These are phyloP conservation scores for Cotoneaster glaucophyllus DNA, from an alignment of 306 rosid genomes.

Conservation along the genomic window DNA sequence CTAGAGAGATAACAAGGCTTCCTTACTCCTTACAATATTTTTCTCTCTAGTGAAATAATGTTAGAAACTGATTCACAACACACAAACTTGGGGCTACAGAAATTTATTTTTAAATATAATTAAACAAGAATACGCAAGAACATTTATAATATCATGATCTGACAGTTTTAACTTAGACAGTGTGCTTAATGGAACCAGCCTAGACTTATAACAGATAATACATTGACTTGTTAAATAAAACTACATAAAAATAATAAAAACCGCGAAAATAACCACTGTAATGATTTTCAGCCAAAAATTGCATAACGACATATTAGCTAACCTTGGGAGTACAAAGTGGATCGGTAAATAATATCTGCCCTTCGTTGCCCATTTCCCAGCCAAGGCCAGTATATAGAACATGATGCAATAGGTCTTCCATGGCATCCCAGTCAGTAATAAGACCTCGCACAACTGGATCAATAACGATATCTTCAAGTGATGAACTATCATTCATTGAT, in stretches of 20 bases:
- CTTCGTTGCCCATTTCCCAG: conserved; percentile 98
- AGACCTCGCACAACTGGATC: conserved; percentile 76
- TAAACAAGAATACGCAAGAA: not conserved
- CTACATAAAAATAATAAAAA: not conserved
- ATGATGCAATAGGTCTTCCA: conserved; percentile 91
- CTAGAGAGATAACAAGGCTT: not conserved
- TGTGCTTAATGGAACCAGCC: not conserved
- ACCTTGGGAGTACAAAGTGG: conserved; percentile 97
- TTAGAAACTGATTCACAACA: not conserved
- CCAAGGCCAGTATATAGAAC: conserved; percentile 87
- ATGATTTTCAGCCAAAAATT: not conserved
- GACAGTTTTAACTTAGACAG: not conserved
- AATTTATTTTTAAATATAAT: not conserved
- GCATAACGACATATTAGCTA: not conserved
- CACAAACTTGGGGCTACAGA: not conserved
- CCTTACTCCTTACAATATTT: not conserved
- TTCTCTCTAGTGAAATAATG: not conserved
- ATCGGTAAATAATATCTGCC: conserved; percentile 86
- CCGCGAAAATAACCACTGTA: not conserved
- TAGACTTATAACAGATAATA: not conserved
- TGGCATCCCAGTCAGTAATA: conserved; percentile 91
- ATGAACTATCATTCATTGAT: conserved; percentile 34
- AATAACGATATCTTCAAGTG: conserved; percentile 39
- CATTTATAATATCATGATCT: not conserved
- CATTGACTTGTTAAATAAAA: not conserved